Conservation (phyloP, 78 protist genomes). For the Speleostelium caveatum region DNA sequence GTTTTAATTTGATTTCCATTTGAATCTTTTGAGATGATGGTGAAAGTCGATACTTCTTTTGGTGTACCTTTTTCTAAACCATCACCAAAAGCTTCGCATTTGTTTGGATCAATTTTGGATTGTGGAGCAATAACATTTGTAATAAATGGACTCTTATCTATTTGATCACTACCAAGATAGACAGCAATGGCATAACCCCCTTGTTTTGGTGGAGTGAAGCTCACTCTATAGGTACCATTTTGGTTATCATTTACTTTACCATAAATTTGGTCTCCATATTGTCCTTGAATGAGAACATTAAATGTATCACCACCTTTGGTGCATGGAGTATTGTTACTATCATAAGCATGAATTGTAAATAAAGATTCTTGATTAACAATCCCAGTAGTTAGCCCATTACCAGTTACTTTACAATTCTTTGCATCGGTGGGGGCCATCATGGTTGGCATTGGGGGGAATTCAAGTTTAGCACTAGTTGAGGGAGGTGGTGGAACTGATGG, state of each 20-base stretch:
- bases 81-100: conserved; percentile 22
- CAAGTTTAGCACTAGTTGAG: not conserved
- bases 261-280: conserved; percentile 77
- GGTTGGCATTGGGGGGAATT: conserved; percentile 32
- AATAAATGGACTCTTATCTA: conserved; percentile 52
- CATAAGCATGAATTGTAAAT: conserved; percentile 76
- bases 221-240: conserved; percentile 67
- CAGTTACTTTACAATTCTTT: conserved; percentile 8
- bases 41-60: conserved; percentile 12
- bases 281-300: conserved; percentile 56
- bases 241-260: conserved; percentile 64
- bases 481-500: conserved; percentile 42
- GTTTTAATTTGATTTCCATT: not conserved
- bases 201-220: conserved; percentile 35
- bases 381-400: conserved; percentile 42
- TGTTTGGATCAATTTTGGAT: not conserved
- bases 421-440: not conserved
- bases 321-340: conserved; percentile 23
- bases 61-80: conserved; percentile 52
- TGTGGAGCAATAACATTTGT: not conserved
- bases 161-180: conserved; percentile 38
- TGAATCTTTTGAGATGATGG: conserved; percentile 29
- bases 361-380: conserved; percentile 21
- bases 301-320: conserved; percentile 78
- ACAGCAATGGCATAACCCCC: conserved; percentile 83